Base-by-base conservation (phyloP, 805 yeast genomes). In the Yarrowia yakushimensis region DNA sequence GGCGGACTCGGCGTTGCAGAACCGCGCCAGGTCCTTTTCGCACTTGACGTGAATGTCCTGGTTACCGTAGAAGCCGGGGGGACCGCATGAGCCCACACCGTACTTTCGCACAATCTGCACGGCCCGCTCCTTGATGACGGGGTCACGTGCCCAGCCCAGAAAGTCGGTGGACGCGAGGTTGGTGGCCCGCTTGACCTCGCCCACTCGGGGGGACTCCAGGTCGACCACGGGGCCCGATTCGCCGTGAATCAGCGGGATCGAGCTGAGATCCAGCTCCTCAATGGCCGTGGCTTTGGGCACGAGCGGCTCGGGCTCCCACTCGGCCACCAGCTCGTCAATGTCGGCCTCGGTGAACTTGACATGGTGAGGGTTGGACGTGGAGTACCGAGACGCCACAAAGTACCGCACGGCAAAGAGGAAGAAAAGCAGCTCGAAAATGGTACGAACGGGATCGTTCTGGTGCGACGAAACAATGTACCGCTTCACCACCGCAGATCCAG, bases 21-120 rank as follows among this genome's bases (percentile, higher is more conserved):
- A 93, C 31, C 78, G 72, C 12, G 97, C 85, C 64, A 94, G 75
- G 65, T 85, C 87, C 68, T 84, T 84, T 72, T 91, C 96, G 63
- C 89, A 79, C 68, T 86, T 81, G 62, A 85, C 85, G 71, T 94
- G 99, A 45, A 86, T 90, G 71, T 91, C 97, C 74, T 91, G 97
- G 65, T 91, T 88, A 65, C 99, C 99, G 73, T 92, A 94, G 70
- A 94, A 94, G 63, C 96, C 96, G 43, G 97, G 96, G 5, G 99
- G 98, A 41, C 98, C 97, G 78, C 99, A 94, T 0, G 97, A 93
- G 66, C 99, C 99, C 59, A 94, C 97, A 72, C 99, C 99, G 64
- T 87, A 84, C 63, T 79, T 78, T 50, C 78, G 78, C 65, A 94
- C 84, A 22, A 84, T 79, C 30, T 77, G 72, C 60, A 82, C 79